Percentiles rank a stretch among this genome's conserved stretches.
Conservation (phyloP, 148 eudicot species). For the Amaranthus cruentus region DNA sequence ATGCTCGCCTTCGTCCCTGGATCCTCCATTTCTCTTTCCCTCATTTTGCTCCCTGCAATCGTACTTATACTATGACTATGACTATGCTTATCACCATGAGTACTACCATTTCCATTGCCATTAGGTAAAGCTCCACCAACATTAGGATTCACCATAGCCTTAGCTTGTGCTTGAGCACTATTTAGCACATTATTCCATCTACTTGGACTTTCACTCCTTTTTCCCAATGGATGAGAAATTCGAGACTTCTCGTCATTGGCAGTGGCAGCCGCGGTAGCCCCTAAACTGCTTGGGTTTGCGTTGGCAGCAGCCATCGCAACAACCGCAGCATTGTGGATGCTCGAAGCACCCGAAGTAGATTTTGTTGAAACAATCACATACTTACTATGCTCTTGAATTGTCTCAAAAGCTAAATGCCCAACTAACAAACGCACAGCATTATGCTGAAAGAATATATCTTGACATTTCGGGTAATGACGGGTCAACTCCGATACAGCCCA, state of each 20-base stretch:
- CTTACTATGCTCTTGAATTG: constrained; percentile 78
- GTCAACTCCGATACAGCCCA: constrained; percentile 88
- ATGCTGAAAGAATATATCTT: constrained; percentile 74
- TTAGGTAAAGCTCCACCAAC: background rate
- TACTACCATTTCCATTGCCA: background rate
- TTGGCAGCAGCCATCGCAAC: constrained; percentile 35
- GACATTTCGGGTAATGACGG: constrained; percentile 56
- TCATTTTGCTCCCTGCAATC: constrained; percentile 18
- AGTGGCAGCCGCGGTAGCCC: background rate
- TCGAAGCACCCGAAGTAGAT: constrained; percentile 27
- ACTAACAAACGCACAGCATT: constrained; percentile 65
- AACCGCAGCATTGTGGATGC: constrained; percentile 49
- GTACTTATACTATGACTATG: background rate
- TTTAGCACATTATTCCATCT: constrained; percentile 52
- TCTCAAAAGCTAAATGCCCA: constrained; percentile 84
- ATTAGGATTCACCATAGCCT: background rate
- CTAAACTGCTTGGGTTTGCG: background rate
- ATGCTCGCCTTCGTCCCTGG: constrained; percentile 61
- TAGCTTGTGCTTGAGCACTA: constrained; percentile 18
- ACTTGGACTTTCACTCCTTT: constrained; percentile 26
- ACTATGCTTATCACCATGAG: constrained; percentile 18
- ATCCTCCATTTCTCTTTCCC: constrained; percentile 59
- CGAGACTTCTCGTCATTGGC: constrained; percentile 38
- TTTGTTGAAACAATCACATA: constrained; percentile 43
- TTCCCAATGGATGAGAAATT: constrained; percentile 48